phyloP scores from a whole-genome alignment of 176 grass and related monocot genomes.

The Phoenix dactylifera region DNA sequence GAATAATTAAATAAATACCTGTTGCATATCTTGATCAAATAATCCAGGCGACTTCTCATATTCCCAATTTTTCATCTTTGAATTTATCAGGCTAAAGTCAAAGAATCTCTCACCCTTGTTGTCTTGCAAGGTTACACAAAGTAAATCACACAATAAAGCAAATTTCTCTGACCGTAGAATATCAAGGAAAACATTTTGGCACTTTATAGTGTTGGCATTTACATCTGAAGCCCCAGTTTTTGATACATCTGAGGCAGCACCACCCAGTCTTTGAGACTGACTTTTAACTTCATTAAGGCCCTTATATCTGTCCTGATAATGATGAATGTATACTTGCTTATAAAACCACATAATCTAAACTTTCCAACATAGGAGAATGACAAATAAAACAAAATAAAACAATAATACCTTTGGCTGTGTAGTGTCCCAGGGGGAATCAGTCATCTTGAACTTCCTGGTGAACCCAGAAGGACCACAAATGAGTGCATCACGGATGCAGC shows the following conservation, averaged over 20 bases:
- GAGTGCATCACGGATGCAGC: slow-evolving; percentile 61
- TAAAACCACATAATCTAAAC: background rate
- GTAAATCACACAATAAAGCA: slow-evolving; percentile 64
- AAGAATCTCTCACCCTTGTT: slow-evolving; percentile 35
- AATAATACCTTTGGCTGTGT: slow-evolving; percentile 1
- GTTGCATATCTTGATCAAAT: slow-evolving; percentile 62
- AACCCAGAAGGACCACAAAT: slow-evolving; percentile 24
- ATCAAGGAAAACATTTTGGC: slow-evolving; percentile 55
- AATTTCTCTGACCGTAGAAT: slow-evolving; percentile 78
- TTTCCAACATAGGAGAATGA: background rate
- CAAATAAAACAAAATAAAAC: background rate
- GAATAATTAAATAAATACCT: slow-evolving; percentile 29
- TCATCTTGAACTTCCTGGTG: slow-evolving; percentile 5
- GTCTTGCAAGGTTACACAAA: slow-evolving; percentile 51
- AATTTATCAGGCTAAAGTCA: slow-evolving; percentile 54
- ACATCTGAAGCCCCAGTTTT: slow-evolving; percentile 17
- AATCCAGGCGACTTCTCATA: slow-evolving; percentile 46
- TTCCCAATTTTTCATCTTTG: slow-evolving; percentile 66
- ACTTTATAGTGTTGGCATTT: slow-evolving; percentile 52
- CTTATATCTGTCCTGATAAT: slow-evolving; percentile 35
- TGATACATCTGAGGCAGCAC: slow-evolving; percentile 7
- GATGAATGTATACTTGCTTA: background rate
- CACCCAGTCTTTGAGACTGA: slow-evolving; percentile 12
- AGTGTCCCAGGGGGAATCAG: slow-evolving; percentile 1
- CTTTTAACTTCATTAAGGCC: slow-evolving; percentile 13